Base-by-base conservation (phyloP, 78 protist species). In the Goniomonas avonlea region DNA sequence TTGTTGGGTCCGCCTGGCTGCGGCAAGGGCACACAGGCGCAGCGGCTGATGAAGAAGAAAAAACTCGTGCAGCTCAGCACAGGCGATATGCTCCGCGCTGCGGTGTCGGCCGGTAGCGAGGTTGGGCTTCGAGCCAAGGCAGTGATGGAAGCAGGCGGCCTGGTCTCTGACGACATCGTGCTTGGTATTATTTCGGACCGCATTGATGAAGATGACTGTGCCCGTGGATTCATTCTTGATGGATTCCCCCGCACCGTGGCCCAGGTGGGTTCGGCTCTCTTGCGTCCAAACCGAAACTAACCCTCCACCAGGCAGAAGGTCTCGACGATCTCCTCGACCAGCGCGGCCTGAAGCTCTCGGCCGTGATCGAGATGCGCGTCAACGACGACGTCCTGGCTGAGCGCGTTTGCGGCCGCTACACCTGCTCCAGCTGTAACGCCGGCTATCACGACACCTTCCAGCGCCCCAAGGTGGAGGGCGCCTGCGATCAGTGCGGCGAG, bases 231-330 rank as follows among this genome's bases (percentile, higher is more conserved):
- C 88, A 81, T 96, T 34, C 81, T 96, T 9, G 99, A 96, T 58
- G 99, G 99, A 50, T 95, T 95, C 89, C 98, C 98, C n/a, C 89
- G 98, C 45, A 94, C 98, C 37, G 88, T 93, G 17, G 71, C 1
- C 35, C 98, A 96, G 87, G 98, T n/a, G n/a, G n/a, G n/a, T n/a
- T n/a, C n/a, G n/a, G n/a, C n/a, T n/a, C n/a, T n/a, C n/a, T n/a
- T n/a, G n/a, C n/a, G n/a, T n/a, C n/a, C n/a, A n/a, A n/a, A n/a
- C n/a, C n/a, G n/a, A n/a, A n/a, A n/a, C n/a, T n/a, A n/a, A n/a
- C n/a, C n/a, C n/a, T n/a, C n/a, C n/a, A n/a, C n/a, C n/a, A n/a
- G n/a, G n/a, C n/a, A 43, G 50, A 8, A 15, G n/a, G 50, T 15
- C 50, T 43, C 50, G 50, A 43, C 11, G 50, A 8, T 43, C 50